These are phyloP conservation scores for Linderniella brevidens DNA, from an alignment of 257 asterid species.

Conservation along the genomic window DNA sequence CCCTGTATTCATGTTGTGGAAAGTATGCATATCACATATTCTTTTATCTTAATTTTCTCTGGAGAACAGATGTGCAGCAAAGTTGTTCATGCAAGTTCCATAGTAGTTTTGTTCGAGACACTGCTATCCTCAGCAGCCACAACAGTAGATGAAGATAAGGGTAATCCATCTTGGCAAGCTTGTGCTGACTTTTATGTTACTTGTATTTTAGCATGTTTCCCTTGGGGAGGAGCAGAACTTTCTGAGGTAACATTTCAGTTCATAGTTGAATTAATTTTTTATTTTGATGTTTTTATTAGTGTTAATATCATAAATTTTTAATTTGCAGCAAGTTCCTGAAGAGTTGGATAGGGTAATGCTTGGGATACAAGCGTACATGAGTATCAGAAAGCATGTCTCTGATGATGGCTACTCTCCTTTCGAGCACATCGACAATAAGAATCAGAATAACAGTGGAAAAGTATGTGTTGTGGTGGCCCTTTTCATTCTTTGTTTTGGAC, in stretches of 20 bases:
- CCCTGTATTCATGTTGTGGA: too few species aligned
- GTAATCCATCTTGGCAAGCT: constrained; percentile 98
- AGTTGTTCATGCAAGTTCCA: constrained; percentile 80
- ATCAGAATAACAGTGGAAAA: constrained; percentile 37
- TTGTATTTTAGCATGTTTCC: constrained; percentile 82
- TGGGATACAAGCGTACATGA: constrained; percentile 86
- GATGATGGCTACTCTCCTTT: constrained; percentile 62
- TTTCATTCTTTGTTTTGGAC: neutral
- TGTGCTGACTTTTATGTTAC: constrained; percentile 88
- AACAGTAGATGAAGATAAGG: constrained; percentile 92
- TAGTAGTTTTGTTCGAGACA: constrained; percentile 69
- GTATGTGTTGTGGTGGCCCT: constrained; percentile 21
- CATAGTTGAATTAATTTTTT: neutral
- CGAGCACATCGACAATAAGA: constrained; percentile 38
- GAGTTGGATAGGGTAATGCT: constrained; percentile 92
- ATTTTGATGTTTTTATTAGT: constrained; percentile 2
- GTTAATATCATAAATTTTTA: constrained; percentile 12
- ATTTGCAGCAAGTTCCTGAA: constrained; percentile 96
- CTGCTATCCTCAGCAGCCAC: constrained; percentile 89
- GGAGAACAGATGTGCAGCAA: constrained; percentile 91
- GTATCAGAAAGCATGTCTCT: constrained; percentile 76
- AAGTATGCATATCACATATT: constrained; percentile 1
- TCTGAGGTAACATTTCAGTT: constrained; percentile 44
- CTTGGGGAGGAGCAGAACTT: constrained; percentile 99
- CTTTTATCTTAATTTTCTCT: constrained; percentile 8